Evolutionary conservation across 768 basidiomycete genomes (phyloP), one percentile per base, ranked within the genome.

Genomic region (Boletus sensibilis): DNA sequence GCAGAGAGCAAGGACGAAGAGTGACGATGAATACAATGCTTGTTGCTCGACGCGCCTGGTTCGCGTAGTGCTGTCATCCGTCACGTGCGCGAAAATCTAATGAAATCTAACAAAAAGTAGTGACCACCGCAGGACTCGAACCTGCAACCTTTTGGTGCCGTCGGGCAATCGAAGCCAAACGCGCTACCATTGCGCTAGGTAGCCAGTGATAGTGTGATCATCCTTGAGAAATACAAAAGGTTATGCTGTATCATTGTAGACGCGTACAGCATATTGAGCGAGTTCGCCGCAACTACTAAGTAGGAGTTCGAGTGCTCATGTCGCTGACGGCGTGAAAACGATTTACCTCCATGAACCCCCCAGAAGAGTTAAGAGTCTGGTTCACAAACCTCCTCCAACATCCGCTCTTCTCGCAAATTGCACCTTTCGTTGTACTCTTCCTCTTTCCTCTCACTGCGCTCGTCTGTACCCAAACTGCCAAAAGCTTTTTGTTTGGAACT

Each of bases 121-220:
- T 88, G 88, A 89, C 84, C 85, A 87, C 87, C 85, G 87, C 89
- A 90, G 89, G 89, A 88, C 87, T 91, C 88, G 89, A 91, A 91
- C 90, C 89, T 91, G 88, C 89, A 91, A 86, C 89, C 90, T 90
- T 87, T 89, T 90, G 89, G 88, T 91, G 60, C 76, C 83, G 74
- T 76, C 74, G 61, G 78, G 84, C 85, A 65, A 81, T 88, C 87
- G 88, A 90, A 90, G 88, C 88, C 88, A 90, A 88, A 90, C 87
- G 88, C 88, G 88, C 88, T 90, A 89, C 88, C 88, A 90, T 90
- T 90, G 88, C 86, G 88, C 88, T 77, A 90, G 86, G 86, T 83
- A 85, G 82, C 83, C 85, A 73, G 76, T 48, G 7, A 12, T 1
- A 18, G 0, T 0, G 0, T 0, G 0, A 1, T 2, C 0, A 0